Conservation (phyloP, 306 rosid species). For the Corylus avellana region DNA sequence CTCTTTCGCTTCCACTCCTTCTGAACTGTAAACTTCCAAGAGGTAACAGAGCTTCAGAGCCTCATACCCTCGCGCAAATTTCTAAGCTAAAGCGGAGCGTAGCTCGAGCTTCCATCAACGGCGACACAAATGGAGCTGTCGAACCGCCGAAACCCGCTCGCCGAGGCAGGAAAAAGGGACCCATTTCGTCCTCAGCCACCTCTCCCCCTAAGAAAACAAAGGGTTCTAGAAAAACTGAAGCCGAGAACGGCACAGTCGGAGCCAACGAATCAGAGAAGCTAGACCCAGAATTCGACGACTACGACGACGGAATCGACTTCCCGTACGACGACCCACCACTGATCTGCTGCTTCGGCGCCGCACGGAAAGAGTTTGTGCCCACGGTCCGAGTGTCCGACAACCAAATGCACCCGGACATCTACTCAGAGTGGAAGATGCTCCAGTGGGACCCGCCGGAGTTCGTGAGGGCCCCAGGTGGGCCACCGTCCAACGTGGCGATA, state of each 20-base stretch:
- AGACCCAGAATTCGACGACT: conserved; percentile 32
- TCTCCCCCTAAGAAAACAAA: conserved; percentile 39
- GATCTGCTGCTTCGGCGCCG: conserved; percentile 88
- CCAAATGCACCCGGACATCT: conserved; percentile 79
- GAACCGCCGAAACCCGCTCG: conserved; percentile 56
- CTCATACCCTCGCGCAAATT: neutral
- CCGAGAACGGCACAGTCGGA: conserved; percentile 39
- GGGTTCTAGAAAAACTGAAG: conserved; percentile 34
- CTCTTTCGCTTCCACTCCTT: conserved; percentile 25
- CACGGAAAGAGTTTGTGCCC: conserved; percentile 75
- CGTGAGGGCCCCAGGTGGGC: conserved; percentile 77
- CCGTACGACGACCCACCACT: conserved; percentile 74
- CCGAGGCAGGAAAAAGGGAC: conserved; percentile 61
- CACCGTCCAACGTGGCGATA: conserved; percentile 81
- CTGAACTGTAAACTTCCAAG: conserved; percentile 7
- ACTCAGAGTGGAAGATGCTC: conserved; percentile 92
- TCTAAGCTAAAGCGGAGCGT: conserved; percentile 23
- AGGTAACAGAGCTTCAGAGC: neutral
- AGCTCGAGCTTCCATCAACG: conserved; percentile 39
- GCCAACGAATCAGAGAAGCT: conserved; percentile 12
- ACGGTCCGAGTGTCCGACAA: conserved; percentile 72
- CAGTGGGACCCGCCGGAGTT: conserved; percentile 99
- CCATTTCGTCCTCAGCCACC: conserved; percentile 19
- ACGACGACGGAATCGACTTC: conserved; percentile 68
- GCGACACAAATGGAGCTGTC: conserved; percentile 37